A percentile compares a stretch with the other conserved stretches of the same genome.
Evolutionary conservation across 169 alveolate genomes (phyloP).

Genomic region (Plasmodium cynomolgi): DNA sequence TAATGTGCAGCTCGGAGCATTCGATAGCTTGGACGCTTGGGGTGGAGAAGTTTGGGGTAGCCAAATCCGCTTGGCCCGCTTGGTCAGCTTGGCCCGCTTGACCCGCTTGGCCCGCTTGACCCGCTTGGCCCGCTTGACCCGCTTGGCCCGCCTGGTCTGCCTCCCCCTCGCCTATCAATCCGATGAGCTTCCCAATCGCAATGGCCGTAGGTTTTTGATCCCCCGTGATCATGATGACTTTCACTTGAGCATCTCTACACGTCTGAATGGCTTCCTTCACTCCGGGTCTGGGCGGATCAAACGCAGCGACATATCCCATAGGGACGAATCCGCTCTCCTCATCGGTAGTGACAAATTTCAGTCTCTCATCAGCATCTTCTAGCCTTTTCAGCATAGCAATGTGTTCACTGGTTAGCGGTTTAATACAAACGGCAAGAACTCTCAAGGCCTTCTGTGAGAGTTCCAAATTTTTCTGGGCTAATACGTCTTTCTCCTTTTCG

Average conservation of each 20-base stretch:
- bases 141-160: neutral
- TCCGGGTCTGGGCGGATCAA: conserved; percentile 98
- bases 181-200: conserved; percentile 97
- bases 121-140: neutral
- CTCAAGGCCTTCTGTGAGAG: conserved; percentile 88
- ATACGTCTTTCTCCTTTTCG: conserved; percentile 24
- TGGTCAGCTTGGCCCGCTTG: neutral
- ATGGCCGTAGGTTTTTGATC: conserved; percentile 70
- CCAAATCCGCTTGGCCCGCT: neutral
- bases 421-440: conserved; percentile 89
- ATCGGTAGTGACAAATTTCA: conserved; percentile 76
- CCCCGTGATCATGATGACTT: conserved; percentile 96
- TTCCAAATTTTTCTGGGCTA: conserved; percentile 65
- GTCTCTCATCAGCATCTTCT: conserved; percentile 89
- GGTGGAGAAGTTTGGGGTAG: too few species aligned
- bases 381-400: conserved; percentile 74
- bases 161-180: neutral
- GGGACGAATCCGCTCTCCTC: conserved; percentile 76
- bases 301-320: conserved; percentile 90
- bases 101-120: neutral
- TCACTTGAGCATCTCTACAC: conserved; percentile 97
- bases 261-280: conserved; percentile 96
- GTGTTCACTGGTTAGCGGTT: conserved; percentile 87
- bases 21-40: conserved; percentile 7
- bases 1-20: conserved; percentile 82